Evolutionary conservation across 306 rosid species (phyloP), one percentile per base, ranked within the genome.

Genomic region (Adenanthera pavonina): DNA sequence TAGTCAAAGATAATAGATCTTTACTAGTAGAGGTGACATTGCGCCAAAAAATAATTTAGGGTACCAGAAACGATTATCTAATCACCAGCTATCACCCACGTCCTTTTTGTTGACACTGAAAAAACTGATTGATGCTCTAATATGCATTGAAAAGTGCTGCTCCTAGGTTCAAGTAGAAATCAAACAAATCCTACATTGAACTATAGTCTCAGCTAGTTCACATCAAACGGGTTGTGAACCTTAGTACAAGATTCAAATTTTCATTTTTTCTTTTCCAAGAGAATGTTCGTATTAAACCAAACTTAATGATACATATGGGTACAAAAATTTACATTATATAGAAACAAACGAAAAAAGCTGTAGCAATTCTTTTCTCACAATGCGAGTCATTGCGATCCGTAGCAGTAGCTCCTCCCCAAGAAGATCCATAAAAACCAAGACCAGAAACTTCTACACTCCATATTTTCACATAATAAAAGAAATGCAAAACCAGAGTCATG

Each of bases 291-390:
- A 43, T 79, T 70, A 70, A 68, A 78, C n/a, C 51, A 74, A n/a
- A 54, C 65, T 14, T 20, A n/a, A 54, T 54, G 66, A 19, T 36
- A 61, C 84, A 65, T 25, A 25, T 19, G 67, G 17, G 14, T 30
- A 44, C 64, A 74, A 51, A 7, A 25, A 77, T 40, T 60, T 70
- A 77, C 51, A 78, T 71, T 81, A 76, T 78, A 41, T 78, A 66
- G 16, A 74, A 68, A 68, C 79, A 78, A 43, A 60, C 6, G 34
- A 65, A 67, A 73, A 67, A 47, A 70, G 52, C 69, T 74, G 80
- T 17, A 51, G 41, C 72, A 52, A 59, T 4, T 65, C 57, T 68
- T 77, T 49, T 48, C 76, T 60, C 68, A 61, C 35, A 20, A 20
- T 2, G 64, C 10, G 35, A 57, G 34, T 25, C 59, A 9, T 5